These are phyloP conservation scores for Apocynum venetum DNA, from an alignment of 257 asterid genomes.

Conservation along the genomic window DNA sequence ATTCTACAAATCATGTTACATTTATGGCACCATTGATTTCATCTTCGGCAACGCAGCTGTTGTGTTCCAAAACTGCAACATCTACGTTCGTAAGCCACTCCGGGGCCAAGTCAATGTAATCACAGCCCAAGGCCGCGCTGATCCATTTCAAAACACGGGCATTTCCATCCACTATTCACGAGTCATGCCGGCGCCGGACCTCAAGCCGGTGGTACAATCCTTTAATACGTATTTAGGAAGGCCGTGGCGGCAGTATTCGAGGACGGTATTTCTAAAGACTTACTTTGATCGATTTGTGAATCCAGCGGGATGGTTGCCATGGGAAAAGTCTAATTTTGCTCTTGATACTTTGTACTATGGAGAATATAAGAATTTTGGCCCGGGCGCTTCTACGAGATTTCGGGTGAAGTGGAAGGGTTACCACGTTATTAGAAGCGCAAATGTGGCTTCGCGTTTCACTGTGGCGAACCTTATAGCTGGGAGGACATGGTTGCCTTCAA, in stretches of 20 bases:
- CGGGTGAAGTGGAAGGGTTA: slow-evolving; percentile 79
- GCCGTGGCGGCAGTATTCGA: slow-evolving; percentile 74
- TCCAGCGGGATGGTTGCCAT: slow-evolving; percentile 73
- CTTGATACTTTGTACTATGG: slow-evolving; percentile 66
- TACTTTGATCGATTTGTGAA: slow-evolving; percentile 45
- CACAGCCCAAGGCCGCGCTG: slow-evolving; percentile 90
- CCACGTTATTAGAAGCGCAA: slow-evolving; percentile 35
- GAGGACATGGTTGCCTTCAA: slow-evolving; percentile 63
- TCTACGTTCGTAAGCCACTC: slow-evolving; percentile 66
- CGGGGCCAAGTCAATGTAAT: slow-evolving; percentile 62
- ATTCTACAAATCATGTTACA: slow-evolving; percentile 59
- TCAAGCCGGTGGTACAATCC: slow-evolving; percentile 35
- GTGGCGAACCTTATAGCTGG: slow-evolving; percentile 67
- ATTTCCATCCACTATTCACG: slow-evolving; percentile 66
- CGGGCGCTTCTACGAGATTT: slow-evolving; percentile 32
- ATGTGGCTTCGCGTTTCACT: slow-evolving; percentile 50
- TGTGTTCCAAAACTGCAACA: slow-evolving; percentile 65
- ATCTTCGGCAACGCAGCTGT: slow-evolving; percentile 89
- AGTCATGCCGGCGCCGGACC: slow-evolving; percentile 59
- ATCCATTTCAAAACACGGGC: slow-evolving; percentile 88
- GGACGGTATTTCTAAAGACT: slow-evolving; percentile 60
- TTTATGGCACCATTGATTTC: slow-evolving; percentile 76
- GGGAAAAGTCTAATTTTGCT: slow-evolving; percentile 59
- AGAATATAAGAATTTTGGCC: slow-evolving; percentile 72
- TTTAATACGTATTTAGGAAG: slow-evolving; percentile 60